Percentiles rank a stretch among this genome's conserved stretches.
Evolutionary conservation across 2,329 filamentous ascomycete genomes (phyloP).

Genomic region (Colletotrichum falcatum): DNA sequence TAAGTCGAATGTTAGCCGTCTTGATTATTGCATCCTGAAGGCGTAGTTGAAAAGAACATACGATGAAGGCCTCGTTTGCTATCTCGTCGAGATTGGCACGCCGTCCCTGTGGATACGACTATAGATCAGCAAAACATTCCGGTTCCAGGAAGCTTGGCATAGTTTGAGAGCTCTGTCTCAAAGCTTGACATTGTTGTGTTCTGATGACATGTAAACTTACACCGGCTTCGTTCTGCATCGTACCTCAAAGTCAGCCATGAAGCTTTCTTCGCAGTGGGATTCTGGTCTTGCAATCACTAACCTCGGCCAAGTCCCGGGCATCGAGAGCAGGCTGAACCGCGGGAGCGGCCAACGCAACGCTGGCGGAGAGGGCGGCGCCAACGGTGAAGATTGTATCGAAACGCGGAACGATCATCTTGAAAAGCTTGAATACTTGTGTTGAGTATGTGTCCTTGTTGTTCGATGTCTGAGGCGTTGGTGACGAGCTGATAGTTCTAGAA

Average conservation of each 20-base stretch:
- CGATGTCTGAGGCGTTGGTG: background rate
- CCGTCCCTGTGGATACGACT: too few species aligned
- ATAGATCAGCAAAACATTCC: too few species aligned
- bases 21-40: too few species aligned
- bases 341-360: background rate
- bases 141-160: too few species aligned
- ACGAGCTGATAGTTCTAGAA: background rate
- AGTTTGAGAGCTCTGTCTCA: too few species aligned
- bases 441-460: background rate
- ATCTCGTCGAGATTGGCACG: too few species aligned
- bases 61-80: background rate
- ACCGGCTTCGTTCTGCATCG: background rate
- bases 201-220: background rate
- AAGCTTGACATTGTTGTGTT: background rate
- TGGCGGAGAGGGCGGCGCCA: constrained; percentile 5
- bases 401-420: constrained; percentile 5
- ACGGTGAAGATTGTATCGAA: constrained; percentile 7
- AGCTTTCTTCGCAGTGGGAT: background rate
- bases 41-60: background rate
- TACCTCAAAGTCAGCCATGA: background rate
- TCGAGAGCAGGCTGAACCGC: background rate
- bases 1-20: background rate
- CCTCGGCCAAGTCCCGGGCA: background rate
- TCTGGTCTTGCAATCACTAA: background rate
- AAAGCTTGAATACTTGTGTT: background rate